Evolutionary conservation across 1,284 basidiomycete species (phyloP), one percentile per base, ranked within the genome.

Genomic region (Cutaneotrichosporon mucoides): DNA sequence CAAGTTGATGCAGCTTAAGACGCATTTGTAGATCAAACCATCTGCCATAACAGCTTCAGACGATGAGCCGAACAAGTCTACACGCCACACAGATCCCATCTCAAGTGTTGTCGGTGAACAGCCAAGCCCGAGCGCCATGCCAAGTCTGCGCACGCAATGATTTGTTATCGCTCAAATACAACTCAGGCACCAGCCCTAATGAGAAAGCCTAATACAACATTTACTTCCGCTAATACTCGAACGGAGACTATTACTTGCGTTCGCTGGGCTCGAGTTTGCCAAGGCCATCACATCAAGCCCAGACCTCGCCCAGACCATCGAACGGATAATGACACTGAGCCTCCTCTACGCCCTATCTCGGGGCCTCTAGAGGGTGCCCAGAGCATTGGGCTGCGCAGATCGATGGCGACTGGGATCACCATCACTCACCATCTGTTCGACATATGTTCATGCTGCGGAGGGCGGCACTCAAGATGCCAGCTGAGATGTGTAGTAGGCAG

Each of bases 391-490:
- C 24, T 33, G 24, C 9, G 5, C 13, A 24, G 34, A 48, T 6
- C 46, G 46, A 48, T 48, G 46, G 46, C 46, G 46, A 48, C 34
- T 48, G 34, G 10, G 46, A 33, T 48, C 46, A 48, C 34, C 46
- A 48, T 48, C 46, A 12, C 35, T 33, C 13, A 36, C 3, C 33
- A 48, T 48, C 46, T 48, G 34, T 13, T 48, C 46, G 46, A 24
- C 24, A 24, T 24, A 24, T 24, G 24, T 24, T 24, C 46, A 48
- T 48, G 34, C 34, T 48, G 1, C 6, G 15, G 34, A 13, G 24
- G 12, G n/a, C n/a, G n/a, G n/a, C n/a, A n/a, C n/a, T 33, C 3
- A 7, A 9, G 45, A 46, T 4, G n/a, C 43, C 1, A 24, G 33
- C 46, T 48, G 46, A 9, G 4, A 5, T 13, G 24, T 24, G n/a